Conservation (phyloP, 225 moss, liverwort and hornwort genomes). For the Rhytidiadelphus loreus region DNA sequence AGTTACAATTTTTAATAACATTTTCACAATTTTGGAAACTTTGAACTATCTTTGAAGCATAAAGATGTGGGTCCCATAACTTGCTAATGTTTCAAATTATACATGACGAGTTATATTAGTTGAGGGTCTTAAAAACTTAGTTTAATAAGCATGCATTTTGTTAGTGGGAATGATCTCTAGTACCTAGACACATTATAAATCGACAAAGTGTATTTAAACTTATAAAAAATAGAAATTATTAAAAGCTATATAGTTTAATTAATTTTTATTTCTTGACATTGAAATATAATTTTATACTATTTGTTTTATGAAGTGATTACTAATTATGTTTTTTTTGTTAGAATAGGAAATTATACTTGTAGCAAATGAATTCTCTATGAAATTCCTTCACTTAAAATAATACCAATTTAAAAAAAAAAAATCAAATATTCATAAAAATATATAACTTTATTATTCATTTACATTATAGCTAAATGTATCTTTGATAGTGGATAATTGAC, state of each 20-base stretch:
- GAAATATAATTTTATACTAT: not conserved
- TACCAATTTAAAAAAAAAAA: no score
- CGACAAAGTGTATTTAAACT: not conserved
- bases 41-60: not conserved
- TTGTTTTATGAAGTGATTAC: not conserved
- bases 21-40: not conserved
- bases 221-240: fast-evolving
- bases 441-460: not conserved
- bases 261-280: not conserved
- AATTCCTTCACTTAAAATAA: fast-evolving
- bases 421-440: not conserved
- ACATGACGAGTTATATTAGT: fast-evolving
- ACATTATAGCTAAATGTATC: not conserved
- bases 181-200: not conserved
- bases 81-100: not conserved
- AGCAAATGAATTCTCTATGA: not conserved
- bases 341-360: not conserved
- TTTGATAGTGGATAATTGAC: not conserved
- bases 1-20: not conserved
- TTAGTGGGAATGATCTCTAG: not conserved
- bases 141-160: not conserved
- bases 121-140: not conserved
- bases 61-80: fast-evolving
- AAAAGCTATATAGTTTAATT: not conserved
- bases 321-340: not conserved